Conservation (phyloP, 1,284 basidiomycete species). For the Fomitopsis palustris region DNA sequence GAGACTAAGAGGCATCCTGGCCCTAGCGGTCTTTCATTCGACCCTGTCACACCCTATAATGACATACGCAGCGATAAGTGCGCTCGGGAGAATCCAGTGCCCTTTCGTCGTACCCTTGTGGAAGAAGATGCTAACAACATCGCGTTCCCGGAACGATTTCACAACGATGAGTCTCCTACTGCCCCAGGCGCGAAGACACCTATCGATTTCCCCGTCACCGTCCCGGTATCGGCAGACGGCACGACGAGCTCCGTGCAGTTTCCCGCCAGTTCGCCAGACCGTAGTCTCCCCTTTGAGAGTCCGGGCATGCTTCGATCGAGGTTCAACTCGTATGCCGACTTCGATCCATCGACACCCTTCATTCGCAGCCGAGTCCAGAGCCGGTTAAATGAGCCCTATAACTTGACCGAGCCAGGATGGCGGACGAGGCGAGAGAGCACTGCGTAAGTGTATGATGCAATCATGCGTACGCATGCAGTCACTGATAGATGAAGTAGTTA, state of each 20-base stretch:
- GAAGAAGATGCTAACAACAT: slow-evolving; percentile 72
- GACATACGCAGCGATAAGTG: slow-evolving; percentile 41
- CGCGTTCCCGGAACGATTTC: slow-evolving; percentile 38
- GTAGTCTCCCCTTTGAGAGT: slow-evolving; percentile 40
- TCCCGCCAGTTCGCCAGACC: slow-evolving; percentile 73
- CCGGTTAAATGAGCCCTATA: slow-evolving; percentile 53
- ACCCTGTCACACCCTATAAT: slow-evolving; percentile 42
- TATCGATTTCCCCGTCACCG: slow-evolving; percentile 50
- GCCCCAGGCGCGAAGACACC: slow-evolving; percentile 46
- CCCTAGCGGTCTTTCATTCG: slow-evolving; percentile 51
- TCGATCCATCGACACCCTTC: slow-evolving; percentile 68
- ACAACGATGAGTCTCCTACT: slow-evolving; percentile 42
- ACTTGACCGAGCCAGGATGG: slow-evolving; percentile 68
- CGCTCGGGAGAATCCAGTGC: slow-evolving; percentile 61
- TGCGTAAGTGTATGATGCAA: slow-evolving; percentile 48
- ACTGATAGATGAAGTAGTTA: slow-evolving; percentile 42
- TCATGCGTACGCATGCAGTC: not conserved
- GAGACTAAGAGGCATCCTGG: slow-evolving; percentile 58
- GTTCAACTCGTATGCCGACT: slow-evolving; percentile 66
- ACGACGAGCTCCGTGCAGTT: slow-evolving; percentile 74
- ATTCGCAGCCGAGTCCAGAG: slow-evolving; percentile 80
- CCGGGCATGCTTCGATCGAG: slow-evolving; percentile 54
- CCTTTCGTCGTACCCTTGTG: slow-evolving; percentile 76
- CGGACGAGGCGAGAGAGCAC: slow-evolving; percentile 78
- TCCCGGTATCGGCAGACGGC: slow-evolving; percentile 46